These are phyloP conservation scores for Citrus sp. DNA, from an alignment of 345 rosid species.

Conservation along the genomic window DNA sequence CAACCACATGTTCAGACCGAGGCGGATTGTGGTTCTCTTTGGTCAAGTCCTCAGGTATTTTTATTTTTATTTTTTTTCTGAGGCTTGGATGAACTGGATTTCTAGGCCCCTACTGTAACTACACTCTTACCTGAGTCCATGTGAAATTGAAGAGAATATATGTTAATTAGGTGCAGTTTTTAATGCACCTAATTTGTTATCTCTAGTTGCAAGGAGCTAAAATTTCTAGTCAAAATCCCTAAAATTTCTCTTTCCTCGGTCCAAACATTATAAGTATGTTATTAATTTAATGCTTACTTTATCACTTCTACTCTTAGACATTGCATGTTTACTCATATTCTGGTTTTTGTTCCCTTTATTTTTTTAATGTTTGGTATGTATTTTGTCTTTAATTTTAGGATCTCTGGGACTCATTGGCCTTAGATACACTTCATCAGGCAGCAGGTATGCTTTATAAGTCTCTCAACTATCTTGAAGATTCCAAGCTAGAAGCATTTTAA, in stretches of 20 bases:
- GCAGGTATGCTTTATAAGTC: slow-evolving; percentile 55
- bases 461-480: neutral
- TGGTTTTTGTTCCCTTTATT: neutral
- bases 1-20: too few species aligned
- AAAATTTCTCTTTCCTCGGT: neutral
- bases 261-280: neutral
- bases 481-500: neutral
- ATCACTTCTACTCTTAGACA: neutral
- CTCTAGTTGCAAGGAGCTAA: neutral
- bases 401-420: slow-evolving; percentile 86
- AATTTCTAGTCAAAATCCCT: too few species aligned
- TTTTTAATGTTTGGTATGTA: neutral
- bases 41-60: neutral
- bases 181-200: neutral
- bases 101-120: too few species aligned
- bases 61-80: neutral
- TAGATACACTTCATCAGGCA: slow-evolving; percentile 79
- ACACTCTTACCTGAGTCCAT: neutral
- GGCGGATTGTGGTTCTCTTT: neutral
- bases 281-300: neutral
- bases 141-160: neutral
- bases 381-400: slow-evolving; percentile 36
- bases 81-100: too few species aligned
- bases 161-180: neutral
- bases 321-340: neutral